Percentiles rank a stretch among this genome's conserved stretches.
phyloP scores from a whole-genome alignment of 805 yeast species.

The Candida morakotiae region DNA sequence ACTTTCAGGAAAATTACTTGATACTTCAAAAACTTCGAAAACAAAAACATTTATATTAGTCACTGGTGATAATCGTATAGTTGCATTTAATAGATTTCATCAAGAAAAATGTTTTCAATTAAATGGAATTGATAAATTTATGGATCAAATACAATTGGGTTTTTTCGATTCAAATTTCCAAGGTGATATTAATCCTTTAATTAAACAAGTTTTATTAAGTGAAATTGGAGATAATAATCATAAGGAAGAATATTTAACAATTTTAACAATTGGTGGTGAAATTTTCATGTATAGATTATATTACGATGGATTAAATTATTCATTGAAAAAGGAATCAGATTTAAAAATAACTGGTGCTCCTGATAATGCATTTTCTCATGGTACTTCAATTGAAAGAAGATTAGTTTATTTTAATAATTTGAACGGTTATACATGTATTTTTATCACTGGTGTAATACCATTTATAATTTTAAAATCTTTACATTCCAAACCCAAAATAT shows the following conservation, averaged over 20 bases:
- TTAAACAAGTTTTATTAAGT: slow-evolving; percentile 62
- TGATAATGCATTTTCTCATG: slow-evolving; percentile 66
- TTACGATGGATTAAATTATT: slow-evolving; percentile 42
- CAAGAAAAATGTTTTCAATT: slow-evolving; percentile 51
- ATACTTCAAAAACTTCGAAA: slow-evolving; percentile 16
- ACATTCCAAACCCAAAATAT: slow-evolving; percentile 60
- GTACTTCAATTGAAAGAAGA: slow-evolving; percentile 66
- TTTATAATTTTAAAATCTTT: slow-evolving; percentile 62
- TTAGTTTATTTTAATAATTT: slow-evolving; percentile 55
- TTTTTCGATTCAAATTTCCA: slow-evolving; percentile 49
- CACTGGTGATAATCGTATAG: slow-evolving; percentile 72
- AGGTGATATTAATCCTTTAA: slow-evolving; percentile 65
- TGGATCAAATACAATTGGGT: slow-evolving; percentile 39
- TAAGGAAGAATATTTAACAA: slow-evolving; percentile 61
- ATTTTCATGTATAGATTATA: slow-evolving; percentile 60
- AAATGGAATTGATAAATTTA: slow-evolving; percentile 44
- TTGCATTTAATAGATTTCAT: slow-evolving; percentile 57
- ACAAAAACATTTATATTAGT: slow-evolving; percentile 56
- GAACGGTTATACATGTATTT: slow-evolving; percentile 55
- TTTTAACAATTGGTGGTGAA: slow-evolving; percentile 81
- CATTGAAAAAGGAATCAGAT: slow-evolving; percentile 41
- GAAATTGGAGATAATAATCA: slow-evolving; percentile 56
- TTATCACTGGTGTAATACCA: slow-evolving; percentile 74
- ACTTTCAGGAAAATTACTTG: slow-evolving; percentile 11
- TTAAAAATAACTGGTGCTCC: slow-evolving; percentile 70